Evolutionary conservation across 2,329 filamentous ascomycete genomes (phyloP).

Genomic region (Diaporthe capsici): DNA sequence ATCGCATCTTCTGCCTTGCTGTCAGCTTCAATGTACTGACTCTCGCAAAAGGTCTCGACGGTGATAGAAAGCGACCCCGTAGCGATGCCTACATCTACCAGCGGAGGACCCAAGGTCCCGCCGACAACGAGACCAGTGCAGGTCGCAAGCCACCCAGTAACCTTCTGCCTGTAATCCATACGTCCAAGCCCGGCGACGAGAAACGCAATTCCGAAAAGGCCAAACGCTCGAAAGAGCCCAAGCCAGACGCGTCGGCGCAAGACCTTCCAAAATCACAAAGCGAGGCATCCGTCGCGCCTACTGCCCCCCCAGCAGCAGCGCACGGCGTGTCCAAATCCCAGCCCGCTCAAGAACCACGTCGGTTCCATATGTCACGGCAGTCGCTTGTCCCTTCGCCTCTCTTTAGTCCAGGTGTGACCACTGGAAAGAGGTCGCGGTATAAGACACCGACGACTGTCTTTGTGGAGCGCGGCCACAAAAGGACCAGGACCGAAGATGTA

Average conservation of each 20-base stretch:
- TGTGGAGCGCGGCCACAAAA: slow-evolving; percentile 64
- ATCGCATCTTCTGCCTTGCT: slow-evolving; percentile 30
- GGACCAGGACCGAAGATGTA: slow-evolving; percentile 41
- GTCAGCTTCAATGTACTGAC: slow-evolving; percentile 33
- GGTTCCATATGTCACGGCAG: slow-evolving; percentile 69
- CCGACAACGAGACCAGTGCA: slow-evolving; percentile 48
- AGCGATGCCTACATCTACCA: slow-evolving; percentile 70
- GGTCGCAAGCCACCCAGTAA: slow-evolving; percentile 45
- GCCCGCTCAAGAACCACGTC: slow-evolving; percentile 58
- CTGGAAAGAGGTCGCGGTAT: slow-evolving; percentile 57
- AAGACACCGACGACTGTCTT: slow-evolving; percentile 64
- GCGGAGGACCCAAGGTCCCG: slow-evolving; percentile 57
- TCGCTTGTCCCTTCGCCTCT: slow-evolving; percentile 54
- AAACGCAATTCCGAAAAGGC: slow-evolving; percentile 44
- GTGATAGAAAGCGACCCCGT: slow-evolving; percentile 66
- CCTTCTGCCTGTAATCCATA: slow-evolving; percentile 62
- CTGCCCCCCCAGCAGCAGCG: background rate
- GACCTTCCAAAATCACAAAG: background rate
- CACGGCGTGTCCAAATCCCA: slow-evolving; percentile 29
- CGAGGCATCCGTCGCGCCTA: background rate
- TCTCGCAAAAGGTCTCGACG: slow-evolving; percentile 62
- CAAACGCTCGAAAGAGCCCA: slow-evolving; percentile 34
- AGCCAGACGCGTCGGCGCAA: background rate
- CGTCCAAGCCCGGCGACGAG: slow-evolving; percentile 58
- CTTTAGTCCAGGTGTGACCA: slow-evolving; percentile 47